Conservation (phyloP, 805 yeast genomes). For the Cyberlindnera americana region DNA sequence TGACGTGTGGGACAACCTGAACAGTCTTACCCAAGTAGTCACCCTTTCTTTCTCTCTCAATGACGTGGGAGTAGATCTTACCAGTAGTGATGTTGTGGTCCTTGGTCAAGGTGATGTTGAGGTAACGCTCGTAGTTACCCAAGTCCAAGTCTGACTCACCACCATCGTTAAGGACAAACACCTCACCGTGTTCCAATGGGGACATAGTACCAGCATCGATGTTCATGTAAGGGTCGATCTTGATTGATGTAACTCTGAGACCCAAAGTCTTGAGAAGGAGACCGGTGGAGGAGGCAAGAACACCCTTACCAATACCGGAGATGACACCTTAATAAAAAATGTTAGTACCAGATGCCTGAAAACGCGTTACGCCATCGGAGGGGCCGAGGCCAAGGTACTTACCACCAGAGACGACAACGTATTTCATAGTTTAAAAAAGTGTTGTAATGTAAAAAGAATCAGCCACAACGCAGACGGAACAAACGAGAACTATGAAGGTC, state of each 20-base stretch:
- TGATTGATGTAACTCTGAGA: constrained; percentile 91
- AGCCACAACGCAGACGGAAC: constrained; percentile 4
- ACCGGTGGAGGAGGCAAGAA: constrained; percentile 95
- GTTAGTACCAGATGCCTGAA: too few relatives aligned
- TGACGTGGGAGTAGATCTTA: constrained; percentile 90
- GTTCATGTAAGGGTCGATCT: constrained; percentile 98
- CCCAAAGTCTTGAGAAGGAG: constrained; percentile 91
- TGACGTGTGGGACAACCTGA: constrained; percentile 97
- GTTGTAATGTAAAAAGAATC: not conserved
- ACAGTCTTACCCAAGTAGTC: constrained; percentile 99
- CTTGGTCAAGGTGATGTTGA: constrained; percentile 86
- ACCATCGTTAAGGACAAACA: constrained; percentile 96
- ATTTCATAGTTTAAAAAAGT: constrained; percentile 63
- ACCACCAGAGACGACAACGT: constrained; percentile 99
- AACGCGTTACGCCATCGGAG: too few relatives aligned
- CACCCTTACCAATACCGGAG: constrained; percentile 99
- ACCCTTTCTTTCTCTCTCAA: constrained; percentile 92
- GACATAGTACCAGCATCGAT: constrained; percentile 99
- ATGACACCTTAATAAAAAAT: constrained; percentile 52
- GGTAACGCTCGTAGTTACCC: constrained; percentile 96
- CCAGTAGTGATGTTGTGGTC: constrained; percentile 99
- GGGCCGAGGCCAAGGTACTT: constrained; percentile 2
- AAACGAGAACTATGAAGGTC: not conserved
- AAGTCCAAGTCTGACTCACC: constrained; percentile 98
- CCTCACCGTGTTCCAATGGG: constrained; percentile 98